Conservation (phyloP, 345 rosid species). For the Clausena lansium region DNA sequence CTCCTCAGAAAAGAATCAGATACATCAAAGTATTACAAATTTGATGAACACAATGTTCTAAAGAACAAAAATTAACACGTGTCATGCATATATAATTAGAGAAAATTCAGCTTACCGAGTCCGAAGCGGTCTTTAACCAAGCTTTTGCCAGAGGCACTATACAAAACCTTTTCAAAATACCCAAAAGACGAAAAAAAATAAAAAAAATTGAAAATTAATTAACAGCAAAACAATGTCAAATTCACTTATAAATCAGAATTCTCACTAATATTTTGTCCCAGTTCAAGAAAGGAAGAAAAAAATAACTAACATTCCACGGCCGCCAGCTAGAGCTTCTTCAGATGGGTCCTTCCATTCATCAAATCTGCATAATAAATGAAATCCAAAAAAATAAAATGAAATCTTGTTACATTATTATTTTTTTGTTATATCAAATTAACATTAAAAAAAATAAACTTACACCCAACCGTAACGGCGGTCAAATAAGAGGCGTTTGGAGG, state of each 20-base stretch:
- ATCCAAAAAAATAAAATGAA: neutral
- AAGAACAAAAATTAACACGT: neutral
- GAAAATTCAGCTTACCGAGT: constrained; percentile 38
- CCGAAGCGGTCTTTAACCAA: constrained; percentile 40
- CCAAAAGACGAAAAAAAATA: neutral
- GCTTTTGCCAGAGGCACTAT: constrained; percentile 50
- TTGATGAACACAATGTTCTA: no score
- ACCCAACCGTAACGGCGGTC: constrained; percentile 86
- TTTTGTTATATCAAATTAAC: no score
- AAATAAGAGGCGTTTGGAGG: constrained; percentile 47
- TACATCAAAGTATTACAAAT: no score
- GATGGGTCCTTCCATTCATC: constrained; percentile 77
- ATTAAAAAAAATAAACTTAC: constrained; percentile 26
- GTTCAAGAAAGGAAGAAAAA: neutral
- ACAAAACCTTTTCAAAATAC: constrained; percentile 51
- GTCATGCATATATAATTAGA: neutral
- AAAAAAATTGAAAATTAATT: neutral
- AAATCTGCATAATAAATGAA: constrained; percentile 27
- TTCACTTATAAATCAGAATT: neutral
- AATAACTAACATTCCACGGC: constrained; percentile 61
- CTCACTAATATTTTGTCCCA: neutral
- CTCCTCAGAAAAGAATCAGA: neutral
- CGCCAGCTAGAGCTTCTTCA: constrained; percentile 71
- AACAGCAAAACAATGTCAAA: neutral
- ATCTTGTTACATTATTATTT: no score